These are phyloP conservation scores for Mycosphaerella sp. DNA, from an alignment of 2,329 filamentous ascomycete species.

Conservation along the genomic window DNA sequence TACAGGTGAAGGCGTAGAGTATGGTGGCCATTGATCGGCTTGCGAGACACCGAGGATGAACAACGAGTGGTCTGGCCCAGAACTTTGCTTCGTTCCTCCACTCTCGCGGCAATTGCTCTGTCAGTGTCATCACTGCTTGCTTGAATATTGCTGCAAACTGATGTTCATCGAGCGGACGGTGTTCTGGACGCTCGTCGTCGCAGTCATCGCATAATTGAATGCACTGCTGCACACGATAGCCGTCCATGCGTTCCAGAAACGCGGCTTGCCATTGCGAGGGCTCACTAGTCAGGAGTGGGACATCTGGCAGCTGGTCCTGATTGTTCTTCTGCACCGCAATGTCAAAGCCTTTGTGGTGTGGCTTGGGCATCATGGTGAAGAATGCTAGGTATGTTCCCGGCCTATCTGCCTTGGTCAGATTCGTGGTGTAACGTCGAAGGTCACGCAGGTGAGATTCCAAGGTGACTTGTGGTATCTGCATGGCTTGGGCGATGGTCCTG, in stretches of 20 bases:
- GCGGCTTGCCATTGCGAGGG: slow-evolving; percentile 32
- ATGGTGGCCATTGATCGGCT: slow-evolving; percentile 32
- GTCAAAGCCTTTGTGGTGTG: slow-evolving; percentile 37
- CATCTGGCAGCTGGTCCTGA: slow-evolving; percentile 43
- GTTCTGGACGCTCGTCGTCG: slow-evolving; percentile 8
- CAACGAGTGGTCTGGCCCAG: slow-evolving; percentile 39
- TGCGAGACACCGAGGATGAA: slow-evolving; percentile 14
- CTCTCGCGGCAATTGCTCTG: slow-evolving; percentile 35
- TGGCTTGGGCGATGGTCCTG: slow-evolving; percentile 60
- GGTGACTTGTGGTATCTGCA: slow-evolving; percentile 64
- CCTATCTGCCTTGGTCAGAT: slow-evolving; percentile 36
- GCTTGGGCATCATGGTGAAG: slow-evolving; percentile 34
- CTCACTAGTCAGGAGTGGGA: slow-evolving; percentile 33
- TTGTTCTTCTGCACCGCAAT: slow-evolving; percentile 39
- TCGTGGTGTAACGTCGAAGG: slow-evolving; percentile 57
- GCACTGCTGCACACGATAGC: slow-evolving; percentile 21
- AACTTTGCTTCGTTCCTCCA: slow-evolving; percentile 42
- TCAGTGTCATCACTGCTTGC: slow-evolving; percentile 30
- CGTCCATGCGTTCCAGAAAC: slow-evolving; percentile 34
- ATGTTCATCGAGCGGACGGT: slow-evolving; percentile 23
- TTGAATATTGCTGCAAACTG: slow-evolving; percentile 36
- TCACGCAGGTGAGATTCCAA: slow-evolving; percentile 56
- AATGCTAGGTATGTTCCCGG: slow-evolving; percentile 36
- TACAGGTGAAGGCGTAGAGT: slow-evolving; percentile 41
- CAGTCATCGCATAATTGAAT: slow-evolving; percentile 22